Evolutionary conservation across 441 rosid species (phyloP).

Genomic region (Pelargonium myrrhifolium): DNA sequence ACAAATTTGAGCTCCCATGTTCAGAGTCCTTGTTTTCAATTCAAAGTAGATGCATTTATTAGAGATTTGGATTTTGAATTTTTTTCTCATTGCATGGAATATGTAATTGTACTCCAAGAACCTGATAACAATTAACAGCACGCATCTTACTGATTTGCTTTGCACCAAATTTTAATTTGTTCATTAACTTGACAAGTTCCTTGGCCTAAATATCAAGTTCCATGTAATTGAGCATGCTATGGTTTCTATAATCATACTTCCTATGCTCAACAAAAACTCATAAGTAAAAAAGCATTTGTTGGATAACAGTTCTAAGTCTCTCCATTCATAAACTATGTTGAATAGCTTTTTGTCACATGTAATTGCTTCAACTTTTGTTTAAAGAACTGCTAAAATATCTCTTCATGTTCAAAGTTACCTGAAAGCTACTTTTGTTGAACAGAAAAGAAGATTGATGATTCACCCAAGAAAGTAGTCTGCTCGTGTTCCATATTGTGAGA

Average conservation of each 20-base stretch:
- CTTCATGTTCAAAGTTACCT: not conserved
- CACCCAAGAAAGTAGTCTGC: slow-evolving; percentile 70
- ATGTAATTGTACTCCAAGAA: not conserved
- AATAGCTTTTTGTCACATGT: not conserved
- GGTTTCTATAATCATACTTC: not conserved
- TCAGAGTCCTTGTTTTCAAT: not conserved
- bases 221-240: not conserved
- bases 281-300: not conserved
- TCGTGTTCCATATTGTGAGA: slow-evolving; percentile 77
- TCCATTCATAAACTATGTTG: no score
- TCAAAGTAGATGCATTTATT: not conserved
- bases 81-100: not conserved
- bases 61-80: not conserved
- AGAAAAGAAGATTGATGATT: slow-evolving; percentile 76
- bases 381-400: no score
- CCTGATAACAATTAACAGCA: not conserved
- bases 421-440: slow-evolving; percentile 28
- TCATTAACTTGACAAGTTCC: not conserved
- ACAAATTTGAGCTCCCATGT: not conserved
- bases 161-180: not conserved
- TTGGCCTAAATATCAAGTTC: not conserved
- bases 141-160: not conserved
- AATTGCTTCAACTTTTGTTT: not conserved
- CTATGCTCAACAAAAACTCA: not conserved
- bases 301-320: not conserved